These are phyloP conservation scores for Globisporangium cederbergense DNA, from an alignment of 352 stramenopile species.

Conservation along the genomic window DNA sequence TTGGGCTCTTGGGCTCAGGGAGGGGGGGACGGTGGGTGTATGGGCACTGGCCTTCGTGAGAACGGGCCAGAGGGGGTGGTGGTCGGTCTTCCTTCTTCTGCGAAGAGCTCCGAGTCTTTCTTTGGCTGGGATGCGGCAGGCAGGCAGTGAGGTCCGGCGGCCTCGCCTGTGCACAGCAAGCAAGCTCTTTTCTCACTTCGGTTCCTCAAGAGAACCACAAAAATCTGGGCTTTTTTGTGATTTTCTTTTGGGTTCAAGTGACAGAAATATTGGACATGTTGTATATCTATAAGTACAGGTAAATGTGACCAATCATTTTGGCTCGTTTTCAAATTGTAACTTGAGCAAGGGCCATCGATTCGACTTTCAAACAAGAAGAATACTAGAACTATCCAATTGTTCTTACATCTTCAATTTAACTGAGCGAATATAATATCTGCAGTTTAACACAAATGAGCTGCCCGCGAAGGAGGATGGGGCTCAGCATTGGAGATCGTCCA, in stretches of 20 bases:
- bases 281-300: not conserved
- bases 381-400: not conserved
- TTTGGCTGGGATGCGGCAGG: conserved; percentile 8
- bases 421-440: not conserved
- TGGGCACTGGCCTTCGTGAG: not conserved
- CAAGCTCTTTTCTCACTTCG: not conserved
- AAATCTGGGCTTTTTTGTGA: not conserved
- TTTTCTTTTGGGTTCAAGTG: not conserved
- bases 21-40: not conserved
- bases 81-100: not conserved
- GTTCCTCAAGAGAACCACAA: not conserved
- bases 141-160: too few species aligned
- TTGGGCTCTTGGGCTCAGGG: conserved; percentile 1
- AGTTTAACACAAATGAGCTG: not conserved
- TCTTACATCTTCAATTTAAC: not conserved
- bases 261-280: not conserved
- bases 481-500: not conserved
- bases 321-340: not conserved
- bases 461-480: not conserved
- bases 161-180: not conserved
- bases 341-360: not conserved
- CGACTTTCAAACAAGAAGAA: not conserved
- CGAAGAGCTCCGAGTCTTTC: conserved; percentile 12
- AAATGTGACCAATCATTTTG: not conserved
- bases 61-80: not conserved